Evolutionary conservation across 129 eudicot genomes (phyloP).

Genomic region (Glebionis coronaria): DNA sequence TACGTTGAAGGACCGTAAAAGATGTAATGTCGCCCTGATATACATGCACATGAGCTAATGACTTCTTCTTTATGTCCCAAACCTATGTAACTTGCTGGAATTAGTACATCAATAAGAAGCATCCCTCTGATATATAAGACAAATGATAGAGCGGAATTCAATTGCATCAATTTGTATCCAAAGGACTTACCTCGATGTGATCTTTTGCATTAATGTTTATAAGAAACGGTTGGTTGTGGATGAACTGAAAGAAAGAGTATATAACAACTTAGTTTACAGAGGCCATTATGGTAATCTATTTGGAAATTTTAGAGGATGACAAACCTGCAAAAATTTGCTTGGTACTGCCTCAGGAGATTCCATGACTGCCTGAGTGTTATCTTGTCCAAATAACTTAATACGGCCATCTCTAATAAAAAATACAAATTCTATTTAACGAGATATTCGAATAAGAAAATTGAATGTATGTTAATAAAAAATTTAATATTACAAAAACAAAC

Average conservation of each 20-base stretch:
- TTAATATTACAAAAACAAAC: not conserved
- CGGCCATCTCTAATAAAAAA: slow-evolving; percentile 68
- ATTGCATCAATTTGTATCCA: slow-evolving; percentile 15
- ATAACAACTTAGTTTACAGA: slow-evolving; percentile 19
- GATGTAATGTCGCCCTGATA: slow-evolving; percentile 67
- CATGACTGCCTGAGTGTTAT: slow-evolving; percentile 71
- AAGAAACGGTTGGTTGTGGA: slow-evolving; percentile 69
- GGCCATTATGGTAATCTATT: slow-evolving; percentile 13
- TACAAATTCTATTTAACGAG: slow-evolving; percentile 6
- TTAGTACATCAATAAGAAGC: not conserved
- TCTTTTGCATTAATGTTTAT: slow-evolving; percentile 55
- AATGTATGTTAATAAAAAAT: not conserved
- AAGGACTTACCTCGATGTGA: slow-evolving; percentile 73
- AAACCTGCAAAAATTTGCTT: slow-evolving; percentile 79
- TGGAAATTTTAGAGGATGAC: not conserved
- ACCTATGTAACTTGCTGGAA: slow-evolving; percentile 48
- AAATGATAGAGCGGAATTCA: not conserved
- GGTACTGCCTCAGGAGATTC: slow-evolving; percentile 63
- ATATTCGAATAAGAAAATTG: slow-evolving; percentile 14
- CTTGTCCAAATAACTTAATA: slow-evolving; percentile 85
- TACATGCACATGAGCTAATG: slow-evolving; percentile 49
- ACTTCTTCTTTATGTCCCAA: slow-evolving; percentile 69
- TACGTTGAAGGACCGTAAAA: slow-evolving; percentile 55
- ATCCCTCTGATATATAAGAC: slow-evolving; percentile 9
- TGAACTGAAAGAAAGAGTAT: slow-evolving; percentile 50